These are phyloP conservation scores for Hanseniaspora thailandica DNA, from an alignment of 805 yeast genomes.

Conservation along the genomic window DNA sequence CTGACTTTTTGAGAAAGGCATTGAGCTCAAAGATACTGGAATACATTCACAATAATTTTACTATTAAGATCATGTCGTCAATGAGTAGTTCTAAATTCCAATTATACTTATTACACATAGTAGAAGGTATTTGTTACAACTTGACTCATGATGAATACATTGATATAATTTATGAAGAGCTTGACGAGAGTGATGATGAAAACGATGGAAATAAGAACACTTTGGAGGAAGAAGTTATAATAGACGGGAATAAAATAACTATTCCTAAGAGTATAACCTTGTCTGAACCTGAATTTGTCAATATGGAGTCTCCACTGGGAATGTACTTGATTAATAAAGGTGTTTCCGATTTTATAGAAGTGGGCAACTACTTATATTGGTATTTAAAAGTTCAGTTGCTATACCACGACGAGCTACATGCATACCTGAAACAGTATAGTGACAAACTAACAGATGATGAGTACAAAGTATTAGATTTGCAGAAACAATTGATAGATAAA, in stretches of 20 bases:
- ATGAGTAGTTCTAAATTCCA: slow-evolving; percentile 1
- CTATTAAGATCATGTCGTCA: neutral
- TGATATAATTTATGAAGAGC: slow-evolving; percentile 28
- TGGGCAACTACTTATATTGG: slow-evolving; percentile 87
- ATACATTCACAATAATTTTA: slow-evolving; percentile 6
- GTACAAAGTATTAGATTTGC: neutral
- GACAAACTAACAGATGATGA: neutral
- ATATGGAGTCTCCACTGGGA: slow-evolving; percentile 47
- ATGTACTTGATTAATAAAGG: slow-evolving; percentile 67
- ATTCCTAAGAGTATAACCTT: slow-evolving; percentile 13
- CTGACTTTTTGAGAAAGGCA: slow-evolving; percentile 1
- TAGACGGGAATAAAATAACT: slow-evolving; percentile 8
- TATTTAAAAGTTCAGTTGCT: slow-evolving; percentile 65
- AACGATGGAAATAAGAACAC: neutral
- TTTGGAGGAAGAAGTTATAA: slow-evolving; percentile 6
- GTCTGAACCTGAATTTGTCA: slow-evolving; percentile 22
- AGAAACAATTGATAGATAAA: neutral
- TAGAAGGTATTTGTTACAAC: slow-evolving; percentile 6
- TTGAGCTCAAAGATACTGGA: slow-evolving; percentile 1
- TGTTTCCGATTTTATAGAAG: slow-evolving; percentile 40
- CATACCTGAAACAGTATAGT: neutral
- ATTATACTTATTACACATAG: slow-evolving; percentile 9
- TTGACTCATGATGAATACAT: slow-evolving; percentile 28
- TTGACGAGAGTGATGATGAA: neutral
- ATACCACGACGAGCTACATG: neutral